These are phyloP conservation scores for Rhodotorula glutinis DNA, from an alignment of 1,284 basidiomycete species.

Conservation along the genomic window DNA sequence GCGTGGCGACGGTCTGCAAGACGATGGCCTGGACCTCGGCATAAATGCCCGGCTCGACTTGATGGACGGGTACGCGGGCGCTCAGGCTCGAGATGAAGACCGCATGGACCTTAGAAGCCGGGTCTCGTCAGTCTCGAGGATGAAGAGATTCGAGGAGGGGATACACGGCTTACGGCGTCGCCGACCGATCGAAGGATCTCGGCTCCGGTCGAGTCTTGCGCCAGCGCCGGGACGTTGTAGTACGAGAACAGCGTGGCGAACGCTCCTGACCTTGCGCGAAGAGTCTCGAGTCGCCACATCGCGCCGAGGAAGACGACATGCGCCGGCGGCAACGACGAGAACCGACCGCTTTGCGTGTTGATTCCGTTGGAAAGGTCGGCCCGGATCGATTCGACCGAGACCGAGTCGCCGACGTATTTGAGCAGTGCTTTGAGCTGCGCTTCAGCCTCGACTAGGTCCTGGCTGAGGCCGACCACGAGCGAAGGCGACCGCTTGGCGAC, in stretches of 20 bases:
- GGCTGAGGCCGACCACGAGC: conserved; percentile 74
- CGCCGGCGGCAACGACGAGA: conserved; percentile 71
- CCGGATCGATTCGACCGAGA: conserved; percentile 38
- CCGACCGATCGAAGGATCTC: conserved; percentile 80
- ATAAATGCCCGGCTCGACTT: conserved; percentile 68
- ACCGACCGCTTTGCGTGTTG: conserved; percentile 66
- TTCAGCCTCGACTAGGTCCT: conserved; percentile 67
- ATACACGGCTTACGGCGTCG: conserved; percentile 62
- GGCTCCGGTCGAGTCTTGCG: conserved; percentile 56
- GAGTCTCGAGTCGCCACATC: conserved; percentile 84
- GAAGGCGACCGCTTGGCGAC: conserved; percentile 70
- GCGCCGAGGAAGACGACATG: conserved; percentile 84
- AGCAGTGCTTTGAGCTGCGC: conserved; percentile 92
- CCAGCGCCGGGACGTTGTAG: conserved; percentile 84
- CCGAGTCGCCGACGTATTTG: conserved; percentile 55
- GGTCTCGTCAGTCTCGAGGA: conserved; percentile 36
- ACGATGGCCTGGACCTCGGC: conserved; percentile 73
- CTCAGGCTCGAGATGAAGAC: conserved; percentile 65
- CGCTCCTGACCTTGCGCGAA: conserved; percentile 74
- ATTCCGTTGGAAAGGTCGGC: conserved; percentile 54
- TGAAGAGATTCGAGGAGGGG: neutral
- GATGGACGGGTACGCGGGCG: conserved; percentile 70
- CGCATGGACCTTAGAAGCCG: conserved; percentile 43
- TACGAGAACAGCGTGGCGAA: conserved; percentile 82
- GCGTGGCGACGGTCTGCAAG: conserved; percentile 76